Percentiles rank a stretch among this genome's conserved stretches.
phyloP scores from a whole-genome alignment of 2,329 filamentous ascomycete species.

The Alternaria conjuncta region DNA sequence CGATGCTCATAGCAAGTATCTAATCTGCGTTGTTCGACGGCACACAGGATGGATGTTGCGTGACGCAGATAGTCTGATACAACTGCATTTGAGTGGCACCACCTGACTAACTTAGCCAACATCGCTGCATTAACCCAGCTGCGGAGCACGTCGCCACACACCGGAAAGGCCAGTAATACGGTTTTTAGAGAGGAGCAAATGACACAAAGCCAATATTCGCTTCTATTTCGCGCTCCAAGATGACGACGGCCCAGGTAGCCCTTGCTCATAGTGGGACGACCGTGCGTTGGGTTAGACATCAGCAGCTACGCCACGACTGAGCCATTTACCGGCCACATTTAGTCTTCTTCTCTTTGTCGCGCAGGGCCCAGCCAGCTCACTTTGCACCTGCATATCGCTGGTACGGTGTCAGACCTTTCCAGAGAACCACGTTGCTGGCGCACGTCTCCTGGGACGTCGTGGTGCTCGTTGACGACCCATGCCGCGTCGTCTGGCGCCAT shows the following conservation, averaged over 20 bases:
- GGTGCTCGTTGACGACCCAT: conserved; percentile 9
- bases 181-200: conserved; percentile 24
- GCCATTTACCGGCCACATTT: not conserved
- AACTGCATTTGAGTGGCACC: conserved; percentile 8
- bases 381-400: conserved; percentile 14
- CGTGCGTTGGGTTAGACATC: conserved; percentile 19
- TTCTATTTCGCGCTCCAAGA: conserved; percentile 27
- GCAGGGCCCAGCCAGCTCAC: conserved; percentile 1
- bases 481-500: conserved; percentile 27
- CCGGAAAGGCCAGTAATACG: conserved; percentile 14
- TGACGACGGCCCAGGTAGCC: conserved; percentile 36
- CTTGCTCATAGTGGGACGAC: conserved; percentile 28
- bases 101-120: conserved; percentile 23
- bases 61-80: conserved; percentile 13
- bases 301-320: conserved; percentile 14
- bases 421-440: conserved; percentile 24
- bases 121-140: conserved; percentile 12
- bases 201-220: conserved; percentile 37
- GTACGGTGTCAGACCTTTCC: conserved; percentile 2
- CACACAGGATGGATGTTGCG: conserved; percentile 15
- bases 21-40: conserved; percentile 1
- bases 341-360: conserved; percentile 3
- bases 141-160: conserved; percentile 32
- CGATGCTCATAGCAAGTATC: conserved; percentile 11
- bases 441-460: conserved; percentile 10